phyloP scores from a whole-genome alignment of 2,329 filamentous ascomycete species.

The Xylogone sp. region DNA sequence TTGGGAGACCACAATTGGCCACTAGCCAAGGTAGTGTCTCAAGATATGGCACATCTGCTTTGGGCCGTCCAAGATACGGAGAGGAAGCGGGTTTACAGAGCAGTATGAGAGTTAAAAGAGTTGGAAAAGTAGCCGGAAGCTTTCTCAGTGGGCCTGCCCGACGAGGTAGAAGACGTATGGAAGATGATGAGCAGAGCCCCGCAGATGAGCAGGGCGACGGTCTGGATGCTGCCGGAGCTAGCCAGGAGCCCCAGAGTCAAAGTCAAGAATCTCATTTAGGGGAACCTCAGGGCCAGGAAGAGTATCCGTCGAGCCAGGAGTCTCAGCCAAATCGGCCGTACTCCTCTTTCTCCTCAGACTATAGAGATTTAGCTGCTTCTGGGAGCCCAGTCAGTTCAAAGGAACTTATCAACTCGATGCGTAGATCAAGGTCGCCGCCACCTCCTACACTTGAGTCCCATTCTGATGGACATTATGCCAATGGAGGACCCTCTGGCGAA shows the following conservation, averaged over 20 bases:
- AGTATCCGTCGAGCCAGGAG: slow-evolving; percentile 35
- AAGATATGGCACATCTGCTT: slow-evolving; percentile 44
- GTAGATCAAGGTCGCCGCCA: slow-evolving; percentile 25
- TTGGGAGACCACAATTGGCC: slow-evolving; percentile 42
- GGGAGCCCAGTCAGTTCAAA: slow-evolving; percentile 21
- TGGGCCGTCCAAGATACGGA: slow-evolving; percentile 47
- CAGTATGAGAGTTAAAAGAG: slow-evolving; percentile 73
- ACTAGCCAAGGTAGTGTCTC: slow-evolving; percentile 49
- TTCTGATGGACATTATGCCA: slow-evolving; percentile 9
- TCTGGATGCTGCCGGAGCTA: slow-evolving; percentile 24
- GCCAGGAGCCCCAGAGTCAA: slow-evolving; percentile 25
- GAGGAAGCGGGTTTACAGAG: slow-evolving; percentile 66
- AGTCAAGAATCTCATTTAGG: slow-evolving; percentile 21
- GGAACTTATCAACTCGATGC: slow-evolving; percentile 15
- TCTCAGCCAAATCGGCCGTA: slow-evolving; percentile 46
- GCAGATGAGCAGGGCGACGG: slow-evolving; percentile 29
- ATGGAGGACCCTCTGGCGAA: slow-evolving; percentile 26
- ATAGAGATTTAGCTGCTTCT: background rate
- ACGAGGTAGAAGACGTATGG: slow-evolving; percentile 62
- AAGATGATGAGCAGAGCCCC: slow-evolving; percentile 39
- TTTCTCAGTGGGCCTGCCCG: slow-evolving; percentile 79
- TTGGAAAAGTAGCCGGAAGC: slow-evolving; percentile 70
- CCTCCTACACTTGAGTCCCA: slow-evolving; percentile 17
- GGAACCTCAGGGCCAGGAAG: slow-evolving; percentile 23
- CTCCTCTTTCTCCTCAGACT: slow-evolving; percentile 12